Conservation (phyloP, 345 rosid genomes). For the Acer campestre region DNA sequence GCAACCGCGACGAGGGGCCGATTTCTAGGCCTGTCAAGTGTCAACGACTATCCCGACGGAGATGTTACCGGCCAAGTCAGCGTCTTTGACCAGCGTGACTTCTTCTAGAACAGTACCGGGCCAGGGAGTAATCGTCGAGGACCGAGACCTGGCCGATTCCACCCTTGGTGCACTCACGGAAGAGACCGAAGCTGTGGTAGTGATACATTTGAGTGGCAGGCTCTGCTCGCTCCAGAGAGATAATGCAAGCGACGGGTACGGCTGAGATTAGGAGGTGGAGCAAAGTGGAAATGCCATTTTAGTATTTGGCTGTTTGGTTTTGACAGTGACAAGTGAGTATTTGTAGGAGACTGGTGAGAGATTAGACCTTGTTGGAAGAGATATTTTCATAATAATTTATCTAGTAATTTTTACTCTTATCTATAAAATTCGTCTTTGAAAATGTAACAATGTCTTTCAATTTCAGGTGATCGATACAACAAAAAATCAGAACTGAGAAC, state of each 20-base stretch:
- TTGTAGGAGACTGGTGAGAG: background rate
- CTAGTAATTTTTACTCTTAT: background rate
- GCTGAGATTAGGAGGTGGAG: conserved; percentile 64
- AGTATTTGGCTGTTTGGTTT: background rate
- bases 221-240: conserved; percentile 53
- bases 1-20: conserved; percentile 68
- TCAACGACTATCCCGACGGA: conserved; percentile 71
- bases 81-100: conserved; percentile 58
- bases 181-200: conserved; percentile 67
- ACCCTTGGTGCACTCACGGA: conserved; percentile 91
- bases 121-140: conserved; percentile 30
- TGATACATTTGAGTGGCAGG: conserved; percentile 66
- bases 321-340: background rate
- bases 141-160: conserved; percentile 58
- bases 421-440: background rate
- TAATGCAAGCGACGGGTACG: conserved; percentile 63
- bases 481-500: background rate
- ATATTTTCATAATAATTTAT: too few relatives aligned
- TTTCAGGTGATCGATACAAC: background rate
- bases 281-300: conserved; percentile 39
- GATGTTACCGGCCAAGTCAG: conserved; percentile 67
- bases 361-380: too few relatives aligned
- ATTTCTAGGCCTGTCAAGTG: conserved; percentile 66
- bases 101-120: conserved; percentile 44
- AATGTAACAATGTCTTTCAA: background rate